These are phyloP conservation scores for Fistulifera solaris DNA, from an alignment of 108 stramenopile genomes.

Conservation along the genomic window DNA sequence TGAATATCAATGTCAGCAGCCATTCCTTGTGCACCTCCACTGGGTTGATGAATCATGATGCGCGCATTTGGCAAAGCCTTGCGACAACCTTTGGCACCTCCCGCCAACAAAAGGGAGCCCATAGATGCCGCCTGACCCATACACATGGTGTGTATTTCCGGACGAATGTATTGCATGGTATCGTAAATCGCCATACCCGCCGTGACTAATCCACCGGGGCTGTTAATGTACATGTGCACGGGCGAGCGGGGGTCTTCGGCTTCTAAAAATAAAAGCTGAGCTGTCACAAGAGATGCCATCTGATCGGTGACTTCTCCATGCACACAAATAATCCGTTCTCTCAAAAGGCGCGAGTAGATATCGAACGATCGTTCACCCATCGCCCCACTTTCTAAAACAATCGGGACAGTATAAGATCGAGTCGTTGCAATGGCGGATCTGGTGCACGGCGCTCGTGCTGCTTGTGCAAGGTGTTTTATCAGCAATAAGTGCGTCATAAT, in stretches of 20 bases:
- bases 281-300: constrained; percentile 86
- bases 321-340: constrained; percentile 91
- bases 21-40: constrained; percentile 93
- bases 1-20: constrained; percentile 92
- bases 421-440: too few relatives aligned
- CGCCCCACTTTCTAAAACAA: constrained; percentile 36
- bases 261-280: constrained; percentile 92
- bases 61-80: constrained; percentile 83
- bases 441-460: too few relatives aligned
- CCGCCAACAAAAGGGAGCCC: constrained; percentile 86
- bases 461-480: too few relatives aligned
- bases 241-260: constrained; percentile 80
- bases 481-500: too few relatives aligned
- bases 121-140: constrained; percentile 97
- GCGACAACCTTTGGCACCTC: constrained; percentile 67
- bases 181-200: constrained; percentile 94
- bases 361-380: constrained; percentile 90
- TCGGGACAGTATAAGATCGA: constrained; percentile 29
- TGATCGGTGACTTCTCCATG: constrained; percentile 90
- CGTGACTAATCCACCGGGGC: constrained; percentile 87
- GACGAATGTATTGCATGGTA: constrained; percentile 95
- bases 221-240: constrained; percentile 92
- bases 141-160: constrained; percentile 83
- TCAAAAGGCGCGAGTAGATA: constrained; percentile 91
- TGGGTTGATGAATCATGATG: constrained; percentile 95